Evolutionary conservation across 805 yeast species (phyloP), one percentile per base, ranked within the genome.

Genomic region (Myxozyma udenii): DNA sequence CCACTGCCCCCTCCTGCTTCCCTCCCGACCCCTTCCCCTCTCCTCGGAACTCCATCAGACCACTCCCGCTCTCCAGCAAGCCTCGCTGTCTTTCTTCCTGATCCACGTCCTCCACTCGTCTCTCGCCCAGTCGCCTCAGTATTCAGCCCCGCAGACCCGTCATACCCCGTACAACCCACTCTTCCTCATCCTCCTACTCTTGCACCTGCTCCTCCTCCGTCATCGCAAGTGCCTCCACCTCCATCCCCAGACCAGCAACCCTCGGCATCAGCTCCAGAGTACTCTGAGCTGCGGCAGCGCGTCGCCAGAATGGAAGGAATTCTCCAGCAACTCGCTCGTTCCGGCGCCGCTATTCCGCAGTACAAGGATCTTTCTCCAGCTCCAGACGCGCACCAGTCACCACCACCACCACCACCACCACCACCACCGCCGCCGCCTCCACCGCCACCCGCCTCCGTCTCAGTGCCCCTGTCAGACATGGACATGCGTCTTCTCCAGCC

Each of bases 241-340:
- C n/a, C n/a, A n/a, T n/a, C n/a, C 19, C 6, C 19, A 35, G 12
- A 35, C 12, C 19, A 35, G 6, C 5, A 7, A 3, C 41, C 44
- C 7, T 28, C 50, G 33, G 39, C 12, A 25, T 16, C 33, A 23
- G 18, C 41, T 4, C 45, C 56, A 4, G 56, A 26, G 16, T 46
- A 46, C 19, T 12, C 40, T 12, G 56, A 53, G 19, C 48, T 53
- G 11, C 48, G 48, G 28, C 2, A 19, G 28, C 47, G 57, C 12
- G 38, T 53, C 48, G 56, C 25, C 19, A 50, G 54, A n/a, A 45
- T 53, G 53, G 57, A 53, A 35, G 14, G 46, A 25, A 23, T 53
- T 28, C 28, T 53, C 2, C 23, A 38, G 36, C 48, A 51, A 22
- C 40, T 53, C 2, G 23, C 56, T 2, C 37, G 21, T 6, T 21